phyloP scores from a whole-genome alignment of 1,284 basidiomycete species.

The Cystobasidium pallidum region DNA sequence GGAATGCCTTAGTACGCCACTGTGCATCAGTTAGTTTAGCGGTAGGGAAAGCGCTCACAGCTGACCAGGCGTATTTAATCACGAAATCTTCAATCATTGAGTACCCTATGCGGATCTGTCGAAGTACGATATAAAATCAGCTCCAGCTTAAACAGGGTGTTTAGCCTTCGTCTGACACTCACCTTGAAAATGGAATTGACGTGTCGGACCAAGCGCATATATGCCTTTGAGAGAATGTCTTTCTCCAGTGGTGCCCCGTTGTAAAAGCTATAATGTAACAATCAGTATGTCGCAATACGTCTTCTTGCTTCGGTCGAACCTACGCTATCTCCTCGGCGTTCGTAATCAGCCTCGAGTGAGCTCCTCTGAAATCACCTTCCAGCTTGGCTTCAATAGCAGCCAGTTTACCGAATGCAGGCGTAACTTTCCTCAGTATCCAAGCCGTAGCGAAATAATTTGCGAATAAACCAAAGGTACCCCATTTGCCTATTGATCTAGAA shows the following conservation, averaged over 20 bases:
- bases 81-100: slow-evolving; percentile 87
- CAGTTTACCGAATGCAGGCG: slow-evolving; percentile 90
- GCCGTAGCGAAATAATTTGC: slow-evolving; percentile 85
- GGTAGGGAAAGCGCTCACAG: slow-evolving; percentile 52
- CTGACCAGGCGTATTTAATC: slow-evolving; percentile 92
- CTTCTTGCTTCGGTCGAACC: too few relatives aligned
- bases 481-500: slow-evolving; percentile 76
- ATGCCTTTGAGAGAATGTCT: slow-evolving; percentile 79
- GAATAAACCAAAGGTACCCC: slow-evolving; percentile 74
- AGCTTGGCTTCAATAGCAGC: slow-evolving; percentile 83
- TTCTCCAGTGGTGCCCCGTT: slow-evolving; percentile 83
- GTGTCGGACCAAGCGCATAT: slow-evolving; percentile 79
- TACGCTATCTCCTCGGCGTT: slow-evolving; percentile 93
- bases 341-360: slow-evolving; percentile 82
- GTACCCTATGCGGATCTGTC: slow-evolving; percentile 76
- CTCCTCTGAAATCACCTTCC: slow-evolving; percentile 85
- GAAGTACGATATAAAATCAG: too few relatives aligned
- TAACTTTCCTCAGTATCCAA: slow-evolving; percentile 76
- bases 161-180: slow-evolving; percentile 31
- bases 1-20: slow-evolving; percentile 15
- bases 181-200: slow-evolving; percentile 91
- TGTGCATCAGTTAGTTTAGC: not conserved
- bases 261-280: slow-evolving; percentile 70
- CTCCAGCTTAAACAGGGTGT: too few relatives aligned
- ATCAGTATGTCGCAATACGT: not conserved